Evolutionary conservation across 1,284 basidiomycete species (phyloP).

Genomic region (Hymenochaete sp.): DNA sequence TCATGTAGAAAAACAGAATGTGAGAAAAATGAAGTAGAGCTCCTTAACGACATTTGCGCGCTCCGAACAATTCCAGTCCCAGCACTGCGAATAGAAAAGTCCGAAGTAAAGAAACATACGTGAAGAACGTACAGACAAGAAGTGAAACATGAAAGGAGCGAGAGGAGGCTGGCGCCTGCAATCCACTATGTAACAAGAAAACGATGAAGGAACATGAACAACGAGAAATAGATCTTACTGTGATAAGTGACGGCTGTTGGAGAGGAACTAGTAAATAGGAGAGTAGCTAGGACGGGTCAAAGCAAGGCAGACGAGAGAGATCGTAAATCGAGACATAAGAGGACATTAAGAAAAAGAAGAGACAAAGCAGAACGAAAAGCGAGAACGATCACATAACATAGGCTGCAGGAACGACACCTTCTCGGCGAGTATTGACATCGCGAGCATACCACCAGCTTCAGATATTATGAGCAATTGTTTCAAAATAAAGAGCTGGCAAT

Average conservation of each 20-base stretch:
- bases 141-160: neutral
- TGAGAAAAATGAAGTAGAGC: neutral
- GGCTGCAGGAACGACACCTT: conserved; percentile 84
- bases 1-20: conserved; percentile 1
- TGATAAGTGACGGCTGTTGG: conserved; percentile 5
- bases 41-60: neutral
- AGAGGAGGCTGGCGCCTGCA: neutral
- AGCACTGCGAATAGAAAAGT: neutral
- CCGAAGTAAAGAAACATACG: neutral
- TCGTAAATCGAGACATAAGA: conserved; percentile 17
- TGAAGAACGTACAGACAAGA: neutral
- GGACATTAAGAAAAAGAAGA: conserved; percentile 17
- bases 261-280: neutral
- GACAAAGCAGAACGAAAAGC: conserved; percentile 8
- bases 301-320: conserved; percentile 21
- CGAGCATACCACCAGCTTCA: conserved; percentile 87
- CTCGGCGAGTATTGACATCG: conserved; percentile 65
- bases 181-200: neutral
- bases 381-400: conserved; percentile 41
- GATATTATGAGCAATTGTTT: neutral
- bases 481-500: conserved; percentile 11
- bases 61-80: neutral
- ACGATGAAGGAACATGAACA: conserved; percentile 3
- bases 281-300: conserved; percentile 5
- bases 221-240: conserved; percentile 8